phyloP scores from a whole-genome alignment of 1,284 basidiomycete genomes.

The Fomes fomentarius region DNA sequence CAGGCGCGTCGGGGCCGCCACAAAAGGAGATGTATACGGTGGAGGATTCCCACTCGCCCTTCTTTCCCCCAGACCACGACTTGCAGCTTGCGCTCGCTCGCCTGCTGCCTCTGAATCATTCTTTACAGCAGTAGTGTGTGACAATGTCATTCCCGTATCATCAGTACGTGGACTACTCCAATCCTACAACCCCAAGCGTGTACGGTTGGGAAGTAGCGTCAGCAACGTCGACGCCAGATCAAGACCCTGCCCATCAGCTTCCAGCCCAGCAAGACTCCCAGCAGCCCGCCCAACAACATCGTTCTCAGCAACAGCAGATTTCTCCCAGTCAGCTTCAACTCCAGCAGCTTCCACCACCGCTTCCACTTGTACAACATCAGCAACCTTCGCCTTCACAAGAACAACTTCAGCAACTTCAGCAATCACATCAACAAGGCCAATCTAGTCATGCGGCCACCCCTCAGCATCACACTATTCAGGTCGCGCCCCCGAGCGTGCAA shows the following conservation, averaged over 20 bases:
- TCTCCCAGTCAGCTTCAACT: slow-evolving; percentile 8
- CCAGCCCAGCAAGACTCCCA: slow-evolving; percentile 19
- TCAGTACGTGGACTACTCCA: slow-evolving; percentile 28
- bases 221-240: slow-evolving; percentile 19
- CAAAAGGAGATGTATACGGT: slow-evolving; percentile 20
- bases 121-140: slow-evolving; percentile 11
- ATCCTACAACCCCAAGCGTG: slow-evolving; percentile 27
- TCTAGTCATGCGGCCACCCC: slow-evolving; percentile 21
- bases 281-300: slow-evolving; percentile 9
- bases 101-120: too few relatives aligned
- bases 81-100: too few relatives aligned
- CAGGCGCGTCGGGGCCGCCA: slow-evolving; percentile 23
- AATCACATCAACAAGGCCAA: slow-evolving; percentile 10
- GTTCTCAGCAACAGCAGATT: slow-evolving; percentile 15
- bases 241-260: slow-evolving; percentile 22
- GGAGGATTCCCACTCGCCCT: neutral
- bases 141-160: slow-evolving; percentile 30
- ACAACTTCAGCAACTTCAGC: slow-evolving; percentile 7
- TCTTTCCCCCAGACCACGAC: too few relatives aligned
- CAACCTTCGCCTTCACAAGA: slow-evolving; percentile 7
- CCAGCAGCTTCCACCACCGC: slow-evolving; percentile 8
- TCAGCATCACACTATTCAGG: slow-evolving; percentile 22
- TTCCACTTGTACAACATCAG: slow-evolving; percentile 11
- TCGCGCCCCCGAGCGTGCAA: slow-evolving; percentile 22
- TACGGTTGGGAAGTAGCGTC: slow-evolving; percentile 27